phyloP scores from a whole-genome alignment of 1,284 basidiomycete genomes.

The Volvariella volvacea region DNA sequence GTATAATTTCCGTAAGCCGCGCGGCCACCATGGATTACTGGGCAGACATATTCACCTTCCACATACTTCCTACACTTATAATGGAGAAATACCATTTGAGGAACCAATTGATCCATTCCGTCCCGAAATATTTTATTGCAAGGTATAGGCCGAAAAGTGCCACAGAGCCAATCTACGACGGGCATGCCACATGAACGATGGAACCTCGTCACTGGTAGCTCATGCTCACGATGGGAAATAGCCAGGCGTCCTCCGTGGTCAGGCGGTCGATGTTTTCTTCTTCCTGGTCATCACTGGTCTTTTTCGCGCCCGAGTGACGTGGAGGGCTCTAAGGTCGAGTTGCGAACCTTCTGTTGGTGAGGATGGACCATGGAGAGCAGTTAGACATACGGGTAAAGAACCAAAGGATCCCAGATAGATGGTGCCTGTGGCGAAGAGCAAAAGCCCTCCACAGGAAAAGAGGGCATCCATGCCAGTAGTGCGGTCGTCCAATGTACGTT shows the following conservation, averaged over 20 bases:
- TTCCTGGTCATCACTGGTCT: slow-evolving; percentile 33
- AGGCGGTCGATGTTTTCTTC: slow-evolving; percentile 49
- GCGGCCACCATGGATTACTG: not conserved
- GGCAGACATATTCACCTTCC: slow-evolving; percentile 46
- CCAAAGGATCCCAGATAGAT: slow-evolving; percentile 64
- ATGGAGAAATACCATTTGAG: slow-evolving; percentile 74
- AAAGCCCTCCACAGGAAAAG: slow-evolving; percentile 60
- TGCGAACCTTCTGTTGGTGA: no score
- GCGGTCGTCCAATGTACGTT: no score
- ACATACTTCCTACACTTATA: slow-evolving; percentile 59
- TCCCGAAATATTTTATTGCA: slow-evolving; percentile 72
- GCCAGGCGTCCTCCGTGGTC: slow-evolving; percentile 64
- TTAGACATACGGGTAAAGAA: slow-evolving; percentile 57
- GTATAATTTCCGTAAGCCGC: slow-evolving; percentile 1
- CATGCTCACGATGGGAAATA: slow-evolving; percentile 63
- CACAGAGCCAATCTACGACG: slow-evolving; percentile 54
- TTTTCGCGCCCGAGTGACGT: not conserved
- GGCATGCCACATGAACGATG: not conserved
- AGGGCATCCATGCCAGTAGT: slow-evolving; percentile 34
- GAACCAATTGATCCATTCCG: slow-evolving; percentile 77
- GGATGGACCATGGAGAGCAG: no score
- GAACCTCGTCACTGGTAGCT: not conserved
- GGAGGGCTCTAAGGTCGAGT: no score
- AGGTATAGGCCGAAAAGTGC: slow-evolving; percentile 64
- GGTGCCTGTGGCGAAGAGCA: slow-evolving; percentile 52